These are phyloP conservation scores for Mycena polygramma DNA, from an alignment of 768 basidiomycete species.

Conservation along the genomic window DNA sequence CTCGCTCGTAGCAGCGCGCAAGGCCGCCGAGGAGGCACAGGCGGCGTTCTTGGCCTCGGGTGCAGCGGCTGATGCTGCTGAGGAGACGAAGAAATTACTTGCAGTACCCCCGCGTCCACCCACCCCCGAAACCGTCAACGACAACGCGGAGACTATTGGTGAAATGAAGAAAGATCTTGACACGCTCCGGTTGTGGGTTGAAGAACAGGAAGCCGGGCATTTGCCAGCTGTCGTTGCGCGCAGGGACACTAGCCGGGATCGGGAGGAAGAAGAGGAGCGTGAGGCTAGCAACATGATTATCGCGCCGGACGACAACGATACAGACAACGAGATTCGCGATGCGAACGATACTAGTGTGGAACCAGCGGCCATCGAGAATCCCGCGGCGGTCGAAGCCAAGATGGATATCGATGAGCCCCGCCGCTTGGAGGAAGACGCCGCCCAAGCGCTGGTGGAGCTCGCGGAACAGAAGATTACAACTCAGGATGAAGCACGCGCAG, in stretches of 20 bases:
- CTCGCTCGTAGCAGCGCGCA: conserved; percentile 28
- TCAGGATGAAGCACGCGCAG: not conserved
- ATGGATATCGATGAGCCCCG: conserved; percentile 21
- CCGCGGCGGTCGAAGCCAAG: conserved; percentile 1
- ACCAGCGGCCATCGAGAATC: not conserved
- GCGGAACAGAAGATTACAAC: conserved; percentile 22
- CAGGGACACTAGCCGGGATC: conserved; percentile 16
- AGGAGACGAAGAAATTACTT: conserved; percentile 32
- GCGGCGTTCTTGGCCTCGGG: conserved; percentile 21
- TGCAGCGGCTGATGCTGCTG: conserved; percentile 28
- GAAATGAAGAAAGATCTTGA: conserved; percentile 35
- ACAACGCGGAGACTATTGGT: conserved; percentile 19
- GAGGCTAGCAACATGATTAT: conserved; percentile 22
- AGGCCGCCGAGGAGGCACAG: conserved; percentile 29
- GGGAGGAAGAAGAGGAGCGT: conserved; percentile 26
- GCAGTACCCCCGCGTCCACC: conserved; percentile 28
- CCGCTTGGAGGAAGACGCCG: conserved; percentile 28
- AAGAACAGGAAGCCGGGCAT: conserved; percentile 32
- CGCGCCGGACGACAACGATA: conserved; percentile 18
- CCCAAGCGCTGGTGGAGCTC: conserved; percentile 25
- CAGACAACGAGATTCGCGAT: conserved; percentile 7
- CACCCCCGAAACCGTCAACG: conserved; percentile 25
- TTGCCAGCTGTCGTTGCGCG: not conserved
- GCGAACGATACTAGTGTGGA: not conserved
- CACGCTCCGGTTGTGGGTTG: conserved; percentile 26